Percentiles rank a stretch among this genome's conserved stretches.
Conservation (phyloP, 2,329 filamentous ascomycete genomes). For the Aspergillus sp. region DNA sequence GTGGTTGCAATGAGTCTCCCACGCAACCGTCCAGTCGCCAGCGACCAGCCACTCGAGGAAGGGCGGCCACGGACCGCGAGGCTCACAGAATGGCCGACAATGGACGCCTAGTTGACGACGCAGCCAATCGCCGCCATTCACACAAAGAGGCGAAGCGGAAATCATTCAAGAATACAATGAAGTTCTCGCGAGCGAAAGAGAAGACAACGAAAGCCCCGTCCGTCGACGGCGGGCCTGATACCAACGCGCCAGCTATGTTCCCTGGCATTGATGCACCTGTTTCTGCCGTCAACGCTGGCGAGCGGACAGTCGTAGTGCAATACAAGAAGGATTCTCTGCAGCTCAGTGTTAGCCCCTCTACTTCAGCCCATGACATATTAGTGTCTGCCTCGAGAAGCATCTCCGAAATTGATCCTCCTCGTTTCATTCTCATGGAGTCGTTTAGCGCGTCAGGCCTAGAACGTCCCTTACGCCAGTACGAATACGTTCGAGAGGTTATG, state of each 20-base stretch:
- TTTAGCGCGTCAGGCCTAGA: constrained; percentile 76
- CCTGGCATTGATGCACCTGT: constrained; percentile 71
- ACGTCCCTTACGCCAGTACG: constrained; percentile 79
- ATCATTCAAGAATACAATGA: constrained; percentile 33
- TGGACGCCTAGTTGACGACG: neutral
- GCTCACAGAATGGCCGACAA: neutral
- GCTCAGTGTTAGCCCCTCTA: constrained; percentile 72
- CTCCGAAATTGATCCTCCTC: constrained; percentile 61
- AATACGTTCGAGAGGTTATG: constrained; percentile 81
- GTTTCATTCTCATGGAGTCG: constrained; percentile 73
- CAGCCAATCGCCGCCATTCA: constrained; percentile 9
- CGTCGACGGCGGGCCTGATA: constrained; percentile 9
- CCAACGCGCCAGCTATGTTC: constrained; percentile 29
- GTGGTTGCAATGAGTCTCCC: constrained; percentile 16
- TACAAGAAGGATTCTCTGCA: constrained; percentile 69
- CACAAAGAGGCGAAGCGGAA: constrained; percentile 23
- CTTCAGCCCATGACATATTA: constrained; percentile 72
- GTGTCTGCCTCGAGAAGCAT: constrained; percentile 64
- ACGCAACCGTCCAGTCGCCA: constrained; percentile 2
- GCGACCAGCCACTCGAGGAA: constrained; percentile 15
- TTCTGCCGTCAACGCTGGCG: constrained; percentile 77
- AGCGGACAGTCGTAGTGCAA: constrained; percentile 71
- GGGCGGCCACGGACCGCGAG: constrained; percentile 11
- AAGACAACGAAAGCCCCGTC: constrained; percentile 2
- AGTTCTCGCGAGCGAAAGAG: constrained; percentile 21